These are phyloP conservation scores for Geotrichum cucujoidarum DNA, from an alignment of 1,139 yeast genomes.

Conservation along the genomic window DNA sequence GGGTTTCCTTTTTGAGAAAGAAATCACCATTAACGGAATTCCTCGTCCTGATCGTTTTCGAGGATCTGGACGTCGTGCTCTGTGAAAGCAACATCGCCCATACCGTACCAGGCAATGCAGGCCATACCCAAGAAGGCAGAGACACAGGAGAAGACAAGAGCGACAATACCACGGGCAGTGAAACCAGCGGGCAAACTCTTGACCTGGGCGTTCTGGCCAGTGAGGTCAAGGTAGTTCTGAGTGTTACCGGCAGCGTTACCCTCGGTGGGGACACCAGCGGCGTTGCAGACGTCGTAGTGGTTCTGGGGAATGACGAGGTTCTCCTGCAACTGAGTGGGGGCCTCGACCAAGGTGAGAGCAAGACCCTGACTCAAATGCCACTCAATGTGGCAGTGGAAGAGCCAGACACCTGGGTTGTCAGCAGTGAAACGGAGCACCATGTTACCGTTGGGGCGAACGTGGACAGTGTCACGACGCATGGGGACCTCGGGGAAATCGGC, in stretches of 20 bases:
- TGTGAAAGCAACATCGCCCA: constrained; percentile 47
- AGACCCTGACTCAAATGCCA: constrained; percentile 93
- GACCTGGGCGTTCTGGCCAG: constrained; percentile 67
- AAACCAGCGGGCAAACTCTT: constrained; percentile 73
- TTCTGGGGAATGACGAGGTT: constrained; percentile 47
- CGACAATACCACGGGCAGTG: constrained; percentile 85
- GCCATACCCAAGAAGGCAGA: constrained; percentile 76
- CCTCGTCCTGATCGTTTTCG: constrained; percentile 2
- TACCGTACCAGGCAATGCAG: constrained; percentile 75
- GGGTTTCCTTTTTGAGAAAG: no score
- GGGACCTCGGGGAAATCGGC: constrained; percentile 58
- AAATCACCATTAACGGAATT: no score
- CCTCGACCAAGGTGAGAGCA: constrained; percentile 68
- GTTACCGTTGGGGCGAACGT: constrained; percentile 62
- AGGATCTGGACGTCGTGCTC: constrained; percentile 1
- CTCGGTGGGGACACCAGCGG: constrained; percentile 44
- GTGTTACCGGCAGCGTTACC: constrained; percentile 90
- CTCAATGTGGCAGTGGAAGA: constrained; percentile 91
- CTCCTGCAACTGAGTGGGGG: constrained; percentile 56
- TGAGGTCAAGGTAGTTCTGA: constrained; percentile 55
- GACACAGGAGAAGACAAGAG: constrained; percentile 72
- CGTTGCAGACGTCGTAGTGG: constrained; percentile 58
- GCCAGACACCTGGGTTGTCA: constrained; percentile 87
- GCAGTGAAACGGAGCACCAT: constrained; percentile 63
- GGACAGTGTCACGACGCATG: constrained; percentile 63